Percentiles rank a stretch among this genome's conserved stretches.
These are phyloP conservation scores for Tylopilus sp. DNA, from an alignment of 768 basidiomycete genomes.

Conservation along the genomic window DNA sequence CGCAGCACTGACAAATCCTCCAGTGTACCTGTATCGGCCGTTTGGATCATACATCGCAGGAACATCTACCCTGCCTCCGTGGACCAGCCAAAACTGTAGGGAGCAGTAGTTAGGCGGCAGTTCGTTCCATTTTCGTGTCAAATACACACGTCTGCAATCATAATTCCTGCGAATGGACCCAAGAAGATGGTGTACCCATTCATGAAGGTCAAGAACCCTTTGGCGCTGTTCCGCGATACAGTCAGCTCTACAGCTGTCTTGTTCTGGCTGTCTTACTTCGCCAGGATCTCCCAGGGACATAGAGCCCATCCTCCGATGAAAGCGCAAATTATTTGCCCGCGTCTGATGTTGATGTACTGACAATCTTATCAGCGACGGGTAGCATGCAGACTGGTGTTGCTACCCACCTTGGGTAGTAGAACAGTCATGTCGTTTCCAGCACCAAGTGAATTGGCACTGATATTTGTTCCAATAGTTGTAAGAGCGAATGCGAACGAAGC, in stretches of 20 bases:
- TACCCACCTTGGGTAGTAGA: conserved; percentile 63
- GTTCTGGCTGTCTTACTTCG: conserved; percentile 25
- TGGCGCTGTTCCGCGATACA: conserved; percentile 34
- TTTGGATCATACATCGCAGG: conserved; percentile 80
- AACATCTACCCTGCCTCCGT: conserved; percentile 69
- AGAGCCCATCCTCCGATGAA: conserved; percentile 80
- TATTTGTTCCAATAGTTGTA: conserved; percentile 37
- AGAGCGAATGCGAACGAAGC: conserved; percentile 65
- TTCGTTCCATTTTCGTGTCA: neutral
- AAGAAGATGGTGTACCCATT: conserved; percentile 83
- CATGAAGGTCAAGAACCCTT: conserved; percentile 75
- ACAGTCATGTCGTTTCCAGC: conserved; percentile 84
- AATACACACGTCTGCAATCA: conserved; percentile 51
- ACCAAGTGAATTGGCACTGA: conserved; percentile 60
- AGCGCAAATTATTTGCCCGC: conserved; percentile 78
- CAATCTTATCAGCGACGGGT: neutral
- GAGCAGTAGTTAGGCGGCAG: neutral
- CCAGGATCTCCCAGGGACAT: conserved; percentile 85
- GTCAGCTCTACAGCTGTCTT: neutral
- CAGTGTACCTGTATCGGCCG: conserved; percentile 75
- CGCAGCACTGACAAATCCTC: conserved; percentile 52
- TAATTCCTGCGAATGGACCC: conserved; percentile 79
- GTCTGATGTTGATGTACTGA: conserved; percentile 61
- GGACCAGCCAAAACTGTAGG: conserved; percentile 75
- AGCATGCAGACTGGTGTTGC: neutral